Evolutionary conservation across 2,329 filamentous ascomycete species (phyloP), one percentile per base, ranked within the genome.

Genomic region (Phoma sp.): DNA sequence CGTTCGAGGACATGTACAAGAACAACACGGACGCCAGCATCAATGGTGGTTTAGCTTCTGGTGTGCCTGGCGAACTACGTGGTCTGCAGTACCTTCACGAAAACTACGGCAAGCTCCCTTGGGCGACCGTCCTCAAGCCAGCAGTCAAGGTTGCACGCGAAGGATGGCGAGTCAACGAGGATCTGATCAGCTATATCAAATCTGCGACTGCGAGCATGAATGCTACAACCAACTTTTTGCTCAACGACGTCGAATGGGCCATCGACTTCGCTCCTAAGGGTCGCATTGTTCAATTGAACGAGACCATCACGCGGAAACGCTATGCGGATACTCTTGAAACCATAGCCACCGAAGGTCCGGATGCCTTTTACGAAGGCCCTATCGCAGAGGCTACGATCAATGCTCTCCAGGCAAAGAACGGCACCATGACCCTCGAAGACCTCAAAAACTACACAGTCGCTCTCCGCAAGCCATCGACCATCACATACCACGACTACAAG

Each of bases 261-360:
- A 74, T 90, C 40, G 93, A 97, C 70, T 97, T 97, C 77, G 92
- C 92, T 2, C 92, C 92, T 0, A 87, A 93, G 56, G 93, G 92
- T 3, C 88, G 83, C 0, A 79, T 91, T 2, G 65, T 96, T 0
- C 79, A 83, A 15, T 75, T 92, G 2, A 91, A 91, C 15, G 91
- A 96, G 42, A 88, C 76, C 0, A 92, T 98, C 67, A 93, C 89
- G 0, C 82, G 93, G 37, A 89, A 87, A 67, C 84, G 93, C 52
- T 96, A 93, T 69, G 92, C 91, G 62, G 71, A 91, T 56, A 91
- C 92, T 0, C 82, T 98, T 0, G 87, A 93, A 68, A 84, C 81
- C 1, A 92, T 98, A 60, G 91, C 91, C 1, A 76, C 86, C 4
- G 64, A 87, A 28, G 93, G 93, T 0, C 78, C 87, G 0, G 85